Conservation (phyloP, 23 red algal genomes). For the Chondrus crispus region DNA sequence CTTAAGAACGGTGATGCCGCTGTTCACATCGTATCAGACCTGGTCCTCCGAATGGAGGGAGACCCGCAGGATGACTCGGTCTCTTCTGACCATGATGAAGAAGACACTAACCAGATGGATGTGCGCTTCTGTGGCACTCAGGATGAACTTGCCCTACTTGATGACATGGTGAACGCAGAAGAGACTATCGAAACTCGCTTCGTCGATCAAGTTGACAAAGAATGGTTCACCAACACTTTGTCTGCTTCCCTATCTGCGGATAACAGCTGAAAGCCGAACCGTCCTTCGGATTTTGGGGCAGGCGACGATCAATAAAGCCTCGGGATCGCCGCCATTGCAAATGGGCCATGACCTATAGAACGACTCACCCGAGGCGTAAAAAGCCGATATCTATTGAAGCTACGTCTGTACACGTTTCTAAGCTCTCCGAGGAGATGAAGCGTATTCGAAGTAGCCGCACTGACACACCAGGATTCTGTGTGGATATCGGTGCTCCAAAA, state of each 20-base stretch:
- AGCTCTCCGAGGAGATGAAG: not conserved
- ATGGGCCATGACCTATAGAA: not conserved
- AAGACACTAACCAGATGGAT: not conserved
- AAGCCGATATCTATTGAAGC: not conserved
- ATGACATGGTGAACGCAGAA: not conserved
- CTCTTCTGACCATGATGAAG: too few species aligned
- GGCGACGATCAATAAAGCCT: not conserved
- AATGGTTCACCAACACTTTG: conserved; percentile 17
- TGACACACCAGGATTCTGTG: not conserved
- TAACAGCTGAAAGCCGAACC: not conserved
- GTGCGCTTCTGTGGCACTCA: not conserved
- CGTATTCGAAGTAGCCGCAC: not conserved
- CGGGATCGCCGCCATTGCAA: not conserved
- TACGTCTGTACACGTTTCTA: not conserved
- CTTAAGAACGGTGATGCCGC: not conserved
- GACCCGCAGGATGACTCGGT: not conserved
- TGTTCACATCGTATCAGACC: not conserved
- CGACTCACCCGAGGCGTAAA: conserved; percentile 15
- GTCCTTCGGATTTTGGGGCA: not conserved
- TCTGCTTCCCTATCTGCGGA: not conserved
- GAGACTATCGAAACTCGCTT: not conserved
- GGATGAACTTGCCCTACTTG: not conserved
- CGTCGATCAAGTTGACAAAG: not conserved
- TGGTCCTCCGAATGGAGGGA: not conserved
- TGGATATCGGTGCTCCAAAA: not conserved